Percentiles rank a stretch among this genome's conserved stretches.
Conservation (phyloP, 2,329 filamentous ascomycete species). For the Fusarium sp. region DNA sequence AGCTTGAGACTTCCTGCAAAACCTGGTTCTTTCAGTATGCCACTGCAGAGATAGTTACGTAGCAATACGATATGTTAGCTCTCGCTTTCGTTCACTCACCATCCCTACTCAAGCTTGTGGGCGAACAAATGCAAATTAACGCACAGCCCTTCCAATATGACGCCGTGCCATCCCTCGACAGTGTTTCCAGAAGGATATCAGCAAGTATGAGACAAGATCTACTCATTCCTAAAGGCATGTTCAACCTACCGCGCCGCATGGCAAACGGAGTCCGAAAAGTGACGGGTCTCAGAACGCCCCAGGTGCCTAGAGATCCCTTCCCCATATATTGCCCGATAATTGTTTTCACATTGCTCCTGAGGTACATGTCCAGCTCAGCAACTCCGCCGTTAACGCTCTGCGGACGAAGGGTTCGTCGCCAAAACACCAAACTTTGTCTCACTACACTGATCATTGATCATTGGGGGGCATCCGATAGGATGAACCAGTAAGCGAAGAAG, state of each 20-base stretch:
- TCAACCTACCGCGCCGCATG: slow-evolving; percentile 26
- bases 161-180: slow-evolving; percentile 30
- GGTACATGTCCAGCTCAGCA: slow-evolving; percentile 21
- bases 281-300: slow-evolving; percentile 16
- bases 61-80: neutral
- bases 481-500: slow-evolving; percentile 12
- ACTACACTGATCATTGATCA: slow-evolving; percentile 4
- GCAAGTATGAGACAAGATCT: slow-evolving; percentile 34
- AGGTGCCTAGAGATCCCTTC: slow-evolving; percentile 3
- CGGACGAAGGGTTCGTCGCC: slow-evolving; percentile 9
- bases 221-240: slow-evolving; percentile 31
- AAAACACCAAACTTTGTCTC: slow-evolving; percentile 32
- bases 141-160: slow-evolving; percentile 5
- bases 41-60: slow-evolving; percentile 11
- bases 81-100: neutral
- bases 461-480: slow-evolving; percentile 36
- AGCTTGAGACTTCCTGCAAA: slow-evolving; percentile 14
- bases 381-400: slow-evolving; percentile 13
- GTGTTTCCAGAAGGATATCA: slow-evolving; percentile 37
- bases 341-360: slow-evolving; percentile 11
- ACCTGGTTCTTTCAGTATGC: neutral
- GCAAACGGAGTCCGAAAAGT: slow-evolving; percentile 34
- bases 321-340: slow-evolving; percentile 11
- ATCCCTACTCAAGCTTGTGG: neutral
- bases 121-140: neutral